Base-by-base conservation (phyloP, 2,329 filamentous ascomycete genomes). In the Fusarium mexicanum region DNA sequence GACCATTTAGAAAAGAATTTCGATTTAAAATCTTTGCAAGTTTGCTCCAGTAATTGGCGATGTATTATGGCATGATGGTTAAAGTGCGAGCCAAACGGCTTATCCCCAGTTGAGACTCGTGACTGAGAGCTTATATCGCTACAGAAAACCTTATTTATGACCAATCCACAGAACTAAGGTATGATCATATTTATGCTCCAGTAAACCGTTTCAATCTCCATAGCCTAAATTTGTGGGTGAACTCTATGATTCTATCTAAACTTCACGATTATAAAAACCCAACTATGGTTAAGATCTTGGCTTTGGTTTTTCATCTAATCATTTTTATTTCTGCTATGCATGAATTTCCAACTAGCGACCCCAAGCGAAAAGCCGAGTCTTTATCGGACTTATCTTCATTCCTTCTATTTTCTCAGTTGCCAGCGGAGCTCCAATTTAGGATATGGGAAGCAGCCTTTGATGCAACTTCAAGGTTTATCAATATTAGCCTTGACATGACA, bases 371-470 rank as follows among this genome's bases (percentile, higher is more conserved):
- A 24, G 11, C 12, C 20, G 10, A 59, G 48, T 33, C 48, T 20
- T 14, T 10, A 20, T 11, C 12, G 10, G 24, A 29, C 13, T 26
- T 9, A 6, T 13, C 13, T 8, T 37, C 41, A 10, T 69, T 69
- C 46, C 20, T 29, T 58, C 12, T 14, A 3, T 69, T 69, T 22
- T 29, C 43, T 14, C 18, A 18, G 11, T 24, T 69, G 2, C 57
- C 67, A 4, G 5, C 57, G 4, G 57, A 69, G 18, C 20, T 67
- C 8, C 50, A 37, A 26, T 12, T 26, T 7, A 20, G 20, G 14
- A 58, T 67, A 24, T 67, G 63, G 67, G 17, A 63, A 24, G n/a
- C 44, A 13, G 55, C 64, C n/a, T 40, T 69, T 10, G 26, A 46
- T 13, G 33, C 50, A n/a, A 37, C 43, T 24, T 33, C 53, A 4